Evolutionary conservation across 768 basidiomycete genomes (phyloP).

Genomic region (Gymnopilus dilepis): DNA sequence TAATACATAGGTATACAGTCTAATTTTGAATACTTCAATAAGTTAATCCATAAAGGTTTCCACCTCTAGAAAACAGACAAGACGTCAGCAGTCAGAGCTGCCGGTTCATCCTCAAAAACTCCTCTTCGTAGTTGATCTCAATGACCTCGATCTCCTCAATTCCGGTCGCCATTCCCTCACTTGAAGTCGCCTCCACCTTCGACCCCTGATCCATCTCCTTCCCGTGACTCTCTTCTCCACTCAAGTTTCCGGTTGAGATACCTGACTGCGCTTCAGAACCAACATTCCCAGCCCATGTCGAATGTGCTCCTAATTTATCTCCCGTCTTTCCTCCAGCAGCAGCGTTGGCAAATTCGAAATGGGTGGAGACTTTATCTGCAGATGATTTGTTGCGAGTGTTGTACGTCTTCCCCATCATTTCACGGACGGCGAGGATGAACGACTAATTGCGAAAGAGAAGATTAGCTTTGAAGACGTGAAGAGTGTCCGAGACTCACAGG

Average conservation of each 20-base stretch:
- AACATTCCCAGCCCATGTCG: not conserved
- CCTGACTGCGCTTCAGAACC: too few relatives aligned
- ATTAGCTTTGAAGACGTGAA: not conserved
- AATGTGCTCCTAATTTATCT: not conserved
- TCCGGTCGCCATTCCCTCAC: not conserved
- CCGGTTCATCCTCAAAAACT: not conserved
- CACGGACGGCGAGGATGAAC: not conserved
- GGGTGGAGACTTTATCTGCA: not conserved
- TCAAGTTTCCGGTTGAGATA: too few relatives aligned
- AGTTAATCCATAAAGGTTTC: too few relatives aligned
- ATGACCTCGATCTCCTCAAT: not conserved
- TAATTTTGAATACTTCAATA: too few relatives aligned
- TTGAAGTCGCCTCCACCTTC: too few relatives aligned
- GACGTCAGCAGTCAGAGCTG: not conserved
- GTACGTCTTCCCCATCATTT: conserved; percentile 2
- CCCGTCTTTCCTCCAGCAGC: not conserved
- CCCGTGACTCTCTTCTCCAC: not conserved
- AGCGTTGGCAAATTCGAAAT: not conserved
- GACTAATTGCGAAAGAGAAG: not conserved
- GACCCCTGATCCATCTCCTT: not conserved
- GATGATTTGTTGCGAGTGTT: not conserved
- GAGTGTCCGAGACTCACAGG: not conserved
- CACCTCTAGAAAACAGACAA: too few relatives aligned
- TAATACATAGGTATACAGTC: too few relatives aligned
- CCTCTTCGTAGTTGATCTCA: not conserved